Conservation (phyloP, 257 asterid genomes). For the Solanum paucissectum region DNA sequence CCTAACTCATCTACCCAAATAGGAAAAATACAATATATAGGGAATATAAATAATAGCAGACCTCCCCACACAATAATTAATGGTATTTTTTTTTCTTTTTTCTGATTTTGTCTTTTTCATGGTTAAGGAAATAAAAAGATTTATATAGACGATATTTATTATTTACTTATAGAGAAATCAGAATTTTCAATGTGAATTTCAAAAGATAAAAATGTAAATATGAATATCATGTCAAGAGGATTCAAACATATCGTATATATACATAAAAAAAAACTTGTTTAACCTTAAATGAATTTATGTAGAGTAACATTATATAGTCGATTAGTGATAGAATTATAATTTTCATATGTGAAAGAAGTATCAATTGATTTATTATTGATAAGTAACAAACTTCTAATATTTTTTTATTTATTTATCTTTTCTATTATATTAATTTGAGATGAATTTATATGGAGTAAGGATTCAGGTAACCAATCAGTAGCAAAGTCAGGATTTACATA, state of each 20-base stretch:
- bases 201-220: neutral
- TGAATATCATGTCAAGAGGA: neutral
- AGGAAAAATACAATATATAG: neutral
- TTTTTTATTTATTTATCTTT: too few relatives aligned
- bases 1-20: slow-evolving; percentile 4
- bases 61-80: neutral
- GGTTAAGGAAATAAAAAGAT: neutral
- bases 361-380: too few relatives aligned
- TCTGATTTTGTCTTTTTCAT: neutral
- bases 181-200: neutral
- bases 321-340: too few relatives aligned
- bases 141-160: neutral
- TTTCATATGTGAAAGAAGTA: too few relatives aligned
- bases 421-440: neutral
- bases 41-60: neutral
- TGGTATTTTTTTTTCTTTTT: neutral
- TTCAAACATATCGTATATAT: neutral
- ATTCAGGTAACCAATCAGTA: neutral
- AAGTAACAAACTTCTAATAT: too few relatives aligned
- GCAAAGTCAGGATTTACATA: too few relatives aligned
- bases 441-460: neutral
- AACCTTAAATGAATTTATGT: neutral
- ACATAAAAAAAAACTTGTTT: neutral
- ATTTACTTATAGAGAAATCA: neutral
- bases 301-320: too few relatives aligned